Conservation (phyloP, 257 asterid genomes). For the Primulina tabacum region DNA sequence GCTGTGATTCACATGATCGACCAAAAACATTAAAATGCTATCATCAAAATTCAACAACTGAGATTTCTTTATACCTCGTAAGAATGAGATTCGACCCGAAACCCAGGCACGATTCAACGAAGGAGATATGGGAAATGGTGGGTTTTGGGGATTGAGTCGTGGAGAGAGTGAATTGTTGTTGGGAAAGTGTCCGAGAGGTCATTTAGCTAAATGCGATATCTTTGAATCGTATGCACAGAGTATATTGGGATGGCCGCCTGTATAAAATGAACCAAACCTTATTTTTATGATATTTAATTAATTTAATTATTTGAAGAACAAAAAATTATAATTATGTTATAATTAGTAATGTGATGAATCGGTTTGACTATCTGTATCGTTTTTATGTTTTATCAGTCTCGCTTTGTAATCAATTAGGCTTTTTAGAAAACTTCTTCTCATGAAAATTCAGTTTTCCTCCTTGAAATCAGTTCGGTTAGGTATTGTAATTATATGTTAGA, state of each 20-base stretch:
- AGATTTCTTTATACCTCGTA: constrained; percentile 26
- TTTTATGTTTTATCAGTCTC: too few species aligned
- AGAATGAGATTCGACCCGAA: constrained; percentile 22
- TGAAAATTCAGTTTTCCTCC: too few species aligned
- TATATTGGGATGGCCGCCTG: background rate
- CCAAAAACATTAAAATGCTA: constrained; percentile 14
- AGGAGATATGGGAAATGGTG: constrained; percentile 31
- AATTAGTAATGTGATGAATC: too few species aligned
- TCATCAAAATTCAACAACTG: constrained; percentile 19
- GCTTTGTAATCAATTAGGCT: too few species aligned
- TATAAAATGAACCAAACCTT: background rate
- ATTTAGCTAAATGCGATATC: background rate
- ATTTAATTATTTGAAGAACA: background rate
- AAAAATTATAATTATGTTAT: too few species aligned
- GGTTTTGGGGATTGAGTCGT: constrained; percentile 21
- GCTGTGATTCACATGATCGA: constrained; percentile 24
- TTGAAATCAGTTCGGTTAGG: too few species aligned
- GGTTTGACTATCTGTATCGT: too few species aligned
- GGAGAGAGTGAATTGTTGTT: background rate
- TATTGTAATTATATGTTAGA: too few species aligned
- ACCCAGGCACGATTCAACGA: constrained; percentile 20
- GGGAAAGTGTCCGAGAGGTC: background rate
- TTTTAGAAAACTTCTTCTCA: too few species aligned
- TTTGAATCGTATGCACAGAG: background rate
- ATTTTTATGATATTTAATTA: too few species aligned